Evolutionary conservation across 2,329 filamentous ascomycete genomes (phyloP).

Genomic region (Penicillium sp.): DNA sequence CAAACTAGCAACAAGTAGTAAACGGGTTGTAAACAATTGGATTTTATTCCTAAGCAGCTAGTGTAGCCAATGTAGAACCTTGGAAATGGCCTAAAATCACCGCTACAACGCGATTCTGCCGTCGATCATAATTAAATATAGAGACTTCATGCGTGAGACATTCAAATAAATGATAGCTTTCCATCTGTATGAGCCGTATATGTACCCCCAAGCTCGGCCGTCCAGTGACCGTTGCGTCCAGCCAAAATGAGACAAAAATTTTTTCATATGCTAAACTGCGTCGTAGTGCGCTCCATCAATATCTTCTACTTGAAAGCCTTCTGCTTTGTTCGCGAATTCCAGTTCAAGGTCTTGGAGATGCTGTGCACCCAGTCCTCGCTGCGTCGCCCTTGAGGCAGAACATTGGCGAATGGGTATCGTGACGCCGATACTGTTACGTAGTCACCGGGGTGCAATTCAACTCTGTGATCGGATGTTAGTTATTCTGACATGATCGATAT

Average conservation of each 20-base stretch:
- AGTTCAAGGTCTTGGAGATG: conserved; percentile 49
- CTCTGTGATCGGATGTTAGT: conserved; percentile 28
- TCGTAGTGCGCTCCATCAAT: background rate
- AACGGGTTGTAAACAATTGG: conserved; percentile 7
- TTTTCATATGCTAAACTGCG: background rate
- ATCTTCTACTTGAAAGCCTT: conserved; percentile 34
- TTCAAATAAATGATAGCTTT: background rate
- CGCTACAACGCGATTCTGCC: background rate
- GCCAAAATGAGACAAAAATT: background rate
- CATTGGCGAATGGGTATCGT: conserved; percentile 50
- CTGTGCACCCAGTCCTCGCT: conserved; percentile 50
- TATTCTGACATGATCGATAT: background rate
- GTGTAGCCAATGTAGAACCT: background rate
- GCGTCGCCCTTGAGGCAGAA: conserved; percentile 42
- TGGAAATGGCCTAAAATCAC: background rate
- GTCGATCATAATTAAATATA: background rate
- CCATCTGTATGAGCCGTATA: conserved; percentile 1
- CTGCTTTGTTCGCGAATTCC: conserved; percentile 48
- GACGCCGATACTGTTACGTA: conserved; percentile 52
- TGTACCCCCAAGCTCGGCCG: conserved; percentile 7
- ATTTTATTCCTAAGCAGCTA: background rate
- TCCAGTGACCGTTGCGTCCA: conserved; percentile 7
- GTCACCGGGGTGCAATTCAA: conserved; percentile 48
- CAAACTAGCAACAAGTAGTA: background rate
- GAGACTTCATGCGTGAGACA: background rate